Evolutionary conservation across 495 filamentous ascomycete genomes (phyloP).

Genomic region (Aspergillus diversus): DNA sequence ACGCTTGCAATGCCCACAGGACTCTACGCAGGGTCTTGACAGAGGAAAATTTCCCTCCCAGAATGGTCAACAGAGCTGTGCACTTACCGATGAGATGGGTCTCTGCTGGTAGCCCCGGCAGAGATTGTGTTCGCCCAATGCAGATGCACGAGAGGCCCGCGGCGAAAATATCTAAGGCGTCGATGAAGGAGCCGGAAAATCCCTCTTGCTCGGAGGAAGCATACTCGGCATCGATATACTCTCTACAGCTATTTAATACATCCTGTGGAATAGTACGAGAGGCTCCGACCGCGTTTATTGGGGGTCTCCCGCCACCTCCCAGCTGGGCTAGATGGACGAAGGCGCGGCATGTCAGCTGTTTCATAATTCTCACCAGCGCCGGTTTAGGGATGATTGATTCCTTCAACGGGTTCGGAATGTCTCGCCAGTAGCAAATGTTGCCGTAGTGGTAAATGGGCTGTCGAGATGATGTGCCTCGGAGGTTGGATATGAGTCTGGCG

Average conservation of each 20-base stretch:
- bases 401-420: constrained; percentile 7
- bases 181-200: constrained; percentile 26
- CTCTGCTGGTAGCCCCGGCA: neutral
- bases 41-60: neutral
- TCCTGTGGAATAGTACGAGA: neutral
- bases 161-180: constrained; percentile 31
- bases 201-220: constrained; percentile 5
- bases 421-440: constrained; percentile 31
- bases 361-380: neutral
- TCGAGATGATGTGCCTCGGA: constrained; percentile 16
- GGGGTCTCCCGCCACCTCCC: neutral
- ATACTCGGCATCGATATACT: neutral
- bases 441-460: constrained; percentile 25
- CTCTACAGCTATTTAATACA: neutral
- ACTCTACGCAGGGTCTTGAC: neutral
- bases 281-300: neutral
- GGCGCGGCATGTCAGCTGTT: constrained; percentile 25
- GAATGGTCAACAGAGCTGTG: neutral
- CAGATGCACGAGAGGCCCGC: constrained; percentile 26
- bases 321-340: constrained; percentile 13
- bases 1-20: neutral
- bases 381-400: neutral
- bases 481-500: constrained; percentile 29
- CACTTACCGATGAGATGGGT: neutral
- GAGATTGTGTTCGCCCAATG: neutral